Base-by-base conservation (phyloP, 495 filamentous ascomycete genomes). In the Penicillium paxilli region DNA sequence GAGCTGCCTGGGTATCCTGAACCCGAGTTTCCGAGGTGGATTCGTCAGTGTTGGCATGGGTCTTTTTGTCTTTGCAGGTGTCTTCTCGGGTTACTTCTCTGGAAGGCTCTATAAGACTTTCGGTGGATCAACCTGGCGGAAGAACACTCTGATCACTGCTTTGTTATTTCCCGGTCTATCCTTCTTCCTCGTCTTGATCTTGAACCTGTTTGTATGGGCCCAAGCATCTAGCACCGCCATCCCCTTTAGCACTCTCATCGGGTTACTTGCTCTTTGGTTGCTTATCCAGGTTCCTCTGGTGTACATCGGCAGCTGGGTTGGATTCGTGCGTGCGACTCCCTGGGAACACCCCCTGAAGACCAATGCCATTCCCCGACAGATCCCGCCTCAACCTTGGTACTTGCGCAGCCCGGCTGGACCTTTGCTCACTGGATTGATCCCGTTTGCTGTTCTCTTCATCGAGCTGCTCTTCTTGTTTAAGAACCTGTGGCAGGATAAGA, bases 261-360 rank as follows among this genome's bases (percentile, higher is more conserved):
- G 81, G 1, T 81, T 97, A 6, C 68, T 92, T 2, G 74, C 87
- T 0, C 82, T 97, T 4, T 96, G 92, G 92, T 82, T 96, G 21
- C 83, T 92, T 54, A 88, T 96, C 35, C 91, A 95, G 60, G 84
- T 96, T 4, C 92, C 92, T 2, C 81, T 97, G 16, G 92, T 96
- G 10, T 96, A 95, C 63, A 69, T 86, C 4, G 92, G 92, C 19
- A 86, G 88, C 59, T 94, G 88, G 87, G 81, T 83, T 52, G 92
- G 92, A 20, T 93, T 83, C 66, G 77, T 82, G 19, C 78, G 79
- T 10, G 78, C 81, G 0, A 74, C 75, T 4, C 71, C 89, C 1
- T 97, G 91, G 89, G 88, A 90, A 50, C 90, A 94, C 67, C 92
- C 92, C 4, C 90, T 92, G 57, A 92, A 93, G 67, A 91, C 92